These are phyloP conservation scores for Linum tenue DNA, from an alignment of 345 rosid species.

Conservation along the genomic window DNA sequence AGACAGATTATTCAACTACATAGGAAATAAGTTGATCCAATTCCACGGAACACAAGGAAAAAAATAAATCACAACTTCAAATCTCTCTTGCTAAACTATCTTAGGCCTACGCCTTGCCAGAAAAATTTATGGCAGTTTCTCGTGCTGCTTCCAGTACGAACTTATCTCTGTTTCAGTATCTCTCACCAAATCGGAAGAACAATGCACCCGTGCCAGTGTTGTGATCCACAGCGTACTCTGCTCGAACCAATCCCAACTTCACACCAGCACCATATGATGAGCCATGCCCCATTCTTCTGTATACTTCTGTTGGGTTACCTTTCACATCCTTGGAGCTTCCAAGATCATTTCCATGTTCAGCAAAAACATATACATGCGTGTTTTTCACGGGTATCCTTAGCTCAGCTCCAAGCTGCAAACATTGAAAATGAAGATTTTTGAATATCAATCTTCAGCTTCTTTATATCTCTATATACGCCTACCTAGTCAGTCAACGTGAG, in stretches of 20 bases:
- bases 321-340: slow-evolving; percentile 95
- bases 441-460: background rate
- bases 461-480: too few species aligned
- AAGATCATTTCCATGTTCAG: slow-evolving; percentile 90
- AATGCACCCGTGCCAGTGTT: slow-evolving; percentile 77
- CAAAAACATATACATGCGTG: slow-evolving; percentile 78
- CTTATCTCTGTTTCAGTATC: slow-evolving; percentile 35
- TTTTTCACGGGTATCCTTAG: slow-evolving; percentile 75
- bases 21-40: too few species aligned
- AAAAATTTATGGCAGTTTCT: background rate
- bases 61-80: background rate
- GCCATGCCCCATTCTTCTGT: slow-evolving; percentile 84
- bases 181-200: slow-evolving; percentile 94
- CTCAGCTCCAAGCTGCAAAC: slow-evolving; percentile 85
- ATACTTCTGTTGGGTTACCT: slow-evolving; percentile 94
- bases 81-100: background rate
- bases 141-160: background rate
- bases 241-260: slow-evolving; percentile 82
- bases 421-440: slow-evolving; percentile 5
- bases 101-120: background rate
- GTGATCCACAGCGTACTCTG: slow-evolving; percentile 95
- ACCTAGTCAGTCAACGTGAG: too few species aligned
- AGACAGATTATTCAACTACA: too few species aligned
- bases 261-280: slow-evolving; percentile 85
- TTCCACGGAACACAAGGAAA: background rate